Evolutionary conservation across 2,329 filamentous ascomycete species (phyloP), one percentile per base, ranked within the genome.

Genomic region (Grosmannia penicillata): DNA sequence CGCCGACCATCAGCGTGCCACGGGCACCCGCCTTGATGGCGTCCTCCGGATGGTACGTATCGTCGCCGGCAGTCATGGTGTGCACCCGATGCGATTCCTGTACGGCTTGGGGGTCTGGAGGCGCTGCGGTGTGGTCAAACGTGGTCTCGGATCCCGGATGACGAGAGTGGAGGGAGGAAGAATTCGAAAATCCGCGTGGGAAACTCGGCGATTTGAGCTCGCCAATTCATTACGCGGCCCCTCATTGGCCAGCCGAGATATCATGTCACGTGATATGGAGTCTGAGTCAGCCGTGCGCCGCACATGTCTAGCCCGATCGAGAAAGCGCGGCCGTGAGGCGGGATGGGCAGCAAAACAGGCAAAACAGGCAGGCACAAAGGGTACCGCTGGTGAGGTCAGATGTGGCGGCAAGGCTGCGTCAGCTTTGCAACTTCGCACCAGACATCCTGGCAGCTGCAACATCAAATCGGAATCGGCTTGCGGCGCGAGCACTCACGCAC

Each of bases 1-100:
- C 60, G 48, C 75, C 72, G 34, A 68, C 70, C 46, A 76, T 58
- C 45, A 68, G 51, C 29, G 67, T 68, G 40, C 68, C 66, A 50
- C 66, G 70, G 52, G 72, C 55, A 22, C 74, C 63, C 36, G 60
- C 59, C 36, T 60, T 57, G 49, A 83, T 57, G 41, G 78, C 72
- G 63, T 83, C 78, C 54, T 55, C 49, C 31, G 56, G 55, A 32
- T 55, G 49, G 47, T 57, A 59, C n/a, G 44, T 39, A 33, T 50
- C 48, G 29, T 55, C 49, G 40, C 48, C 51, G 33, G 51, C 45
- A 43, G 53, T 49, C 52, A 56, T 55, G 48, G 50, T 46, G 43
- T 32, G 35, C 45, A 37, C 30, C 27, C 41, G 25, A 41, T 42
- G 31, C 32, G 36, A 34, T 28, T 19, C 11, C 25, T 21, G 27